Evolutionary conservation across 768 basidiomycete genomes (phyloP).

Genomic region (Mycena vulgaris): DNA sequence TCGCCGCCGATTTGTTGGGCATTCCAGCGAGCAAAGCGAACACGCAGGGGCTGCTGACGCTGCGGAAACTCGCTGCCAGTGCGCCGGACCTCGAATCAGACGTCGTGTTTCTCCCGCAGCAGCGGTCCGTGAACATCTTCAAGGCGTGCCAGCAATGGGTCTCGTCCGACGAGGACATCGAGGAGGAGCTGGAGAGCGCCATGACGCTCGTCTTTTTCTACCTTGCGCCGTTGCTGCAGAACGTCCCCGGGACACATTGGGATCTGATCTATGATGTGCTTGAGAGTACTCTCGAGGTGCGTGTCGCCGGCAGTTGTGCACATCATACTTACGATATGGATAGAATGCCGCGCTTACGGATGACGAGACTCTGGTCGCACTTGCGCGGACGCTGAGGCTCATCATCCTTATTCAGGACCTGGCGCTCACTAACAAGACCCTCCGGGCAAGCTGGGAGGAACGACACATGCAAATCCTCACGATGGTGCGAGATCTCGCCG

Average conservation of each 20-base stretch:
- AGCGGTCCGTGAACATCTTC: constrained; percentile 88
- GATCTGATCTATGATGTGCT: constrained; percentile 91
- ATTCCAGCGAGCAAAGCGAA: constrained; percentile 75
- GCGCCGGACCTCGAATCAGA: constrained; percentile 88
- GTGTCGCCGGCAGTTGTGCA: constrained; percentile 31
- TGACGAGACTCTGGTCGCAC: constrained; percentile 66
- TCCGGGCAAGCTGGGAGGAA: constrained; percentile 79
- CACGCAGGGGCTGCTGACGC: constrained; percentile 74
- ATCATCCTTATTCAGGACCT: constrained; percentile 81
- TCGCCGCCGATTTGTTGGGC: constrained; percentile 85
- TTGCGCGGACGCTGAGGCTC: constrained; percentile 81
- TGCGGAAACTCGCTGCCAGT: constrained; percentile 78
- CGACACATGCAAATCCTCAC: constrained; percentile 67
- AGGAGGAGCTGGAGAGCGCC: constrained; percentile 84
- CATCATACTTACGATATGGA: background rate
- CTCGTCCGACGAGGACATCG: constrained; percentile 69
- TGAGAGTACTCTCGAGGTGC: constrained; percentile 90
- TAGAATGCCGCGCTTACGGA: constrained; percentile 77
- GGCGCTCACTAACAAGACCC: constrained; percentile 76
- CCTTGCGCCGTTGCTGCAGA: constrained; percentile 91
- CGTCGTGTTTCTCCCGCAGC: constrained; percentile 87
- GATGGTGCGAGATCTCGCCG: constrained; percentile 73
- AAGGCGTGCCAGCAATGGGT: constrained; percentile 92
- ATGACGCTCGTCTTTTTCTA: constrained; percentile 82
- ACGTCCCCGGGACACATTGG: constrained; percentile 92